Conservation (phyloP, 202 grass and related monocot species). For the Eragrostis tef region DNA sequence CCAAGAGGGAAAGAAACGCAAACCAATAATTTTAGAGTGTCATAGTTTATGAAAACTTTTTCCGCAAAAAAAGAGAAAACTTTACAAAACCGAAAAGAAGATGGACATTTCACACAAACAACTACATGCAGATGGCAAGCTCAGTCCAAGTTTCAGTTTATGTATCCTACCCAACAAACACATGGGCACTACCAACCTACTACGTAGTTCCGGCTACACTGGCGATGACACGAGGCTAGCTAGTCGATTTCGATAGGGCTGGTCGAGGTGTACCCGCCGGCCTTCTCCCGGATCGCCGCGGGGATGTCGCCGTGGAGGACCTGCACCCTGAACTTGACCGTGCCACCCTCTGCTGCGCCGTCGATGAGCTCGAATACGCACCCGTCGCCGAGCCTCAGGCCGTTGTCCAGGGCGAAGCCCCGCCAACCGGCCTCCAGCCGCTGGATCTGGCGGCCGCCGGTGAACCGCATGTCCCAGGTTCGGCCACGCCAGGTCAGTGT, state of each 20-base stretch:
- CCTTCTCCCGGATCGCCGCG: slow-evolving; percentile 4
- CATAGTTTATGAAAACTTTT: too few species aligned
- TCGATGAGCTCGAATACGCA: slow-evolving; percentile 60
- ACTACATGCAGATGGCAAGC: too few species aligned
- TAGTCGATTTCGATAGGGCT: slow-evolving; percentile 66
- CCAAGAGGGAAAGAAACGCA: too few species aligned
- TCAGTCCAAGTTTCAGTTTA: too few species aligned
- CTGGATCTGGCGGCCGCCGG: slow-evolving; percentile 23
- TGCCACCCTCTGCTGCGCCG: slow-evolving; percentile 1
- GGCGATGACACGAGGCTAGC: background rate
- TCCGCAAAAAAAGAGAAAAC: too few species aligned
- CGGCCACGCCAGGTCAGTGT: slow-evolving; percentile 18
- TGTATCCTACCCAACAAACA: too few species aligned
- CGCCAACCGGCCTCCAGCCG: slow-evolving; percentile 53
- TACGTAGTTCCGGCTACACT: too few species aligned
- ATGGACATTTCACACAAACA: too few species aligned
- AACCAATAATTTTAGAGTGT: too few species aligned
- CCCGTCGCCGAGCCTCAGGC: slow-evolving; percentile 51
- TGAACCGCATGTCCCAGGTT: slow-evolving; percentile 58
- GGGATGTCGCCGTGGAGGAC: slow-evolving; percentile 55
- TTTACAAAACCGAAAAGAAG: too few species aligned
- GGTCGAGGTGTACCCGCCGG: slow-evolving; percentile 48
- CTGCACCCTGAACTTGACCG: slow-evolving; percentile 59
- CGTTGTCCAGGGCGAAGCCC: slow-evolving; percentile 56
- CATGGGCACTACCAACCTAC: too few species aligned